Conservation (phyloP, 306 rosid genomes). For the Rosa chinensis region DNA sequence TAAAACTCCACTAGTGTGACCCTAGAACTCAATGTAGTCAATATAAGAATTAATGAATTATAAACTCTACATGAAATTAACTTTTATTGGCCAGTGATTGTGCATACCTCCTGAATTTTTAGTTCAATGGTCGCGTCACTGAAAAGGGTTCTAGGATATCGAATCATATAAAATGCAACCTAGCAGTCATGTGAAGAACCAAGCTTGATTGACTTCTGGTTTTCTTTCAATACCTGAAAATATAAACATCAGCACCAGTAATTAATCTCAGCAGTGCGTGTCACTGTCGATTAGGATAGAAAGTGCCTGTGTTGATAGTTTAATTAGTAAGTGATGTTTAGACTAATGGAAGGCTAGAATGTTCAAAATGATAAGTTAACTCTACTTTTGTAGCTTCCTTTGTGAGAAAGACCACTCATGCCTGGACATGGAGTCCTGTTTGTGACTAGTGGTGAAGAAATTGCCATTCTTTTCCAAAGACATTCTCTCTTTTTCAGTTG, state of each 20-base stretch:
- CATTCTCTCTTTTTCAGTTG: conserved; percentile 5
- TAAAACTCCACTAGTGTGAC: neutral
- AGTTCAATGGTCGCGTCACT: neutral
- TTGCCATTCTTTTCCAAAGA: neutral
- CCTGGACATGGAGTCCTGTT: neutral
- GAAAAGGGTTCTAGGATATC: neutral
- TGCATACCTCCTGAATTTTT: neutral
- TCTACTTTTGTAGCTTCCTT: neutral
- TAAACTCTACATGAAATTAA: neutral
- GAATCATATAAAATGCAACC: neutral
- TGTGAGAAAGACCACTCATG: conserved; percentile 3
- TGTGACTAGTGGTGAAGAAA: neutral
- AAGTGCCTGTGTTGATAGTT: neutral
- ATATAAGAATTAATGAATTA: neutral
- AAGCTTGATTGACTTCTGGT: neutral
- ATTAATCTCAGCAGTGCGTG: neutral
- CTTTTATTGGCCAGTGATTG: conserved; percentile 11
- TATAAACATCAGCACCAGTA: neutral
- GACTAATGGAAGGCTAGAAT: neutral
- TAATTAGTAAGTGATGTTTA: neutral
- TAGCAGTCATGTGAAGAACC: neutral
- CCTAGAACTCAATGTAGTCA: neutral
- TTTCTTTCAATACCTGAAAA: neutral
- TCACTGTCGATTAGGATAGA: neutral
- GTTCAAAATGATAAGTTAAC: neutral